Base-by-base conservation (phyloP, 345 rosid genomes). In the Adansonia digitata region DNA sequence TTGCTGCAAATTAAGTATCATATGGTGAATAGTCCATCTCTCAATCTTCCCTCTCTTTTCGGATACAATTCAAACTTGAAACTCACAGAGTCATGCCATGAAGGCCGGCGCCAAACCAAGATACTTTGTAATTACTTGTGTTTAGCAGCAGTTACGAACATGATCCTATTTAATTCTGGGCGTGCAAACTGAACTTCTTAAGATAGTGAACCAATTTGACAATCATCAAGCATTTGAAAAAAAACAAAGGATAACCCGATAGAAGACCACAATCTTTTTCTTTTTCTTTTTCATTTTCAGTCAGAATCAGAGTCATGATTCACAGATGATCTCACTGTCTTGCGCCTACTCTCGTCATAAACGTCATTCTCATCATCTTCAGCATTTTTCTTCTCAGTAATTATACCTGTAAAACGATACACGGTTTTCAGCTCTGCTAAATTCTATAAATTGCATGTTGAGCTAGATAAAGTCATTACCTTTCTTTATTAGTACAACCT, bases 281-380 rank as follows among this genome's bases (percentile, higher is more conserved):
- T 34, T 48, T 53, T 17, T 34, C 8, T 57, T 65, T 69, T 48
- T 53, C 42, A 17, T 53, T 67, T 78, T 93, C 83, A 94, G 78
- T 94, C 98, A 13, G 98, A 94, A 83, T 92, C 98, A 12, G 97
- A 90, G 81, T 81, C 94, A 0, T 74, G 74, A 74, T 81, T 74
- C 73, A 75, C 68, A 26, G 98, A 88, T 53, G 93, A 85, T 78
- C 98, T 91, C 77, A 94, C 98, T 4, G 84, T 76, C 77, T 84
- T 79, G 75, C 80, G 77, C 73, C 45, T 84, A 72, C 80, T 85
- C 81, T 88, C 97, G 8, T 74, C 79, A 65, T 78, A 85, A 11
- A 84, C 90, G 2, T 84, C 85, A 0, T 84, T 92, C 52, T 87
- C 92, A 43, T 86, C 86, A 3, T 84, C 91, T 61, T 83, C 91